Base-by-base conservation (phyloP, 108 stramenopile species). In the Fragilaria crotonensis region DNA sequence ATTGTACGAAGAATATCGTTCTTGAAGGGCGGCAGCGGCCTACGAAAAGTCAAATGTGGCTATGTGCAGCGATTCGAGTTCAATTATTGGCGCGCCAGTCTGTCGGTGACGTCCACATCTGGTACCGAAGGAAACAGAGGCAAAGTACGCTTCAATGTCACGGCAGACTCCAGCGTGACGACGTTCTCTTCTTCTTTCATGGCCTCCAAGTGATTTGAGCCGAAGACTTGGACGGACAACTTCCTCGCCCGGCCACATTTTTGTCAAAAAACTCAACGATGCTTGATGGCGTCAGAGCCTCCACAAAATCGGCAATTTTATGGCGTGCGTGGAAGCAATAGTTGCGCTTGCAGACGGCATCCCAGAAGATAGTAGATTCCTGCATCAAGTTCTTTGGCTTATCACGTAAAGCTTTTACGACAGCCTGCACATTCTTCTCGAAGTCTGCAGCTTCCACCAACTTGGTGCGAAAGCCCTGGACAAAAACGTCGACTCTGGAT, bases 381-480 rank as follows among this genome's bases (percentile, higher is more conserved):
- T 83, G 74, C 18, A 71, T 67, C 21, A 83, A 48, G 33, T 78
- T 83, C 51, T 83, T 83, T 52, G 72, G 68, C 67, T 76, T 75
- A 54, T 83, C 81, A 33, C 69, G 36, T 31, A 83, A 62, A 28
- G 66, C 75, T 25, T 78, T 48, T 0, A 66, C 61, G 21, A 83
- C 66, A 20, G 75, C 49, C 30, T 70, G 26, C 2, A 72, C 69
- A 63, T 75, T 73, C 11, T 61, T 67, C 57, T 68, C 51, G 64
- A 78, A 83, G 17, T 83, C 72, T 29, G 55, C 63, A 22, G 25
- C 51, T 1, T 67, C 33, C 14, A 71, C 59, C 30, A 84, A 33
- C 20, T 52, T 44, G 19, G 53, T 11, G 26, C 83, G 78, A 50
- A 77, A 74, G 3, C 51, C 36, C 4, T 22, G 52, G 29, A 79